phyloP scores from a whole-genome alignment of 805 yeast species.

The Candida piceae region DNA sequence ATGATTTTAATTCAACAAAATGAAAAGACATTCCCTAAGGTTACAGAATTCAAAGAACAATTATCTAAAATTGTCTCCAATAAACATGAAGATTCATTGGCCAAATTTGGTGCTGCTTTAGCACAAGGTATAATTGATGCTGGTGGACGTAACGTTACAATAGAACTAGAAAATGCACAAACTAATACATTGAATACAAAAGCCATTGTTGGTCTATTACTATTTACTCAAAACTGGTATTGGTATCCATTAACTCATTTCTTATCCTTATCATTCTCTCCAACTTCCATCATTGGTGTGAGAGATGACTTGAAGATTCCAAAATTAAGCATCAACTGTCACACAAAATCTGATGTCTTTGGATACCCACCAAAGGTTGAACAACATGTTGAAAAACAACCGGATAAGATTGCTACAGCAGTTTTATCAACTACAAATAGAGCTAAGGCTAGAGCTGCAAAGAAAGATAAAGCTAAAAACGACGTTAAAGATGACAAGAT shows the following conservation, averaged over 20 bases:
- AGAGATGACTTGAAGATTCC: constrained; percentile 84
- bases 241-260: constrained; percentile 98
- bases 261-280: constrained; percentile 83
- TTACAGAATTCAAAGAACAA: constrained; percentile 67
- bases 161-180: constrained; percentile 79
- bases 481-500: constrained; percentile 39
- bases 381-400: constrained; percentile 71
- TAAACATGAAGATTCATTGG: constrained; percentile 94
- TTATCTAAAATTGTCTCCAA: constrained; percentile 72
- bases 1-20: constrained; percentile 88
- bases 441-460: constrained; percentile 86
- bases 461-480: constrained; percentile 41
- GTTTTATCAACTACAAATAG: constrained; percentile 89
- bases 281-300: constrained; percentile 86
- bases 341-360: constrained; percentile 72
- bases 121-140: constrained; percentile 98
- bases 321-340: constrained; percentile 73
- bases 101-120: constrained; percentile 94
- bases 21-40: constrained; percentile 76
- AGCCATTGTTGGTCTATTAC: constrained; percentile 86
- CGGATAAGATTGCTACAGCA: constrained; percentile 88
- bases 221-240: constrained; percentile 93
- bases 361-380: constrained; percentile 87
- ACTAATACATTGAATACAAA: constrained; percentile 87
- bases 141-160: constrained; percentile 97